These are phyloP conservation scores for Saturnispora kantuleensis DNA, from an alignment of 805 yeast genomes.

Conservation along the genomic window DNA sequence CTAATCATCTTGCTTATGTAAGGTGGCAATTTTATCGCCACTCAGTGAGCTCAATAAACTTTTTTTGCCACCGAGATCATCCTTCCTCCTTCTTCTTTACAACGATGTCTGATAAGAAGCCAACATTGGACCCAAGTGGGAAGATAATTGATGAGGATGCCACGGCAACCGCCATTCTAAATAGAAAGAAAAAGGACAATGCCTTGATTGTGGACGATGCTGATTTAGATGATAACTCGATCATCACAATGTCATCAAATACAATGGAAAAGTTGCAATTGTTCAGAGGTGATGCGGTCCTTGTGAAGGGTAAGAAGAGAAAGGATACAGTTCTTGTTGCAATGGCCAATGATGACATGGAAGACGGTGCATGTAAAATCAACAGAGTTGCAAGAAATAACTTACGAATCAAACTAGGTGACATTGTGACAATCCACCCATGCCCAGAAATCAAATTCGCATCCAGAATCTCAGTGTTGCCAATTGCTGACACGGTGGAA, in stretches of 20 bases:
- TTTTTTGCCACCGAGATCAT: constrained; percentile 5
- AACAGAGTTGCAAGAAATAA: constrained; percentile 96
- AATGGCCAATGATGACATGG: constrained; percentile 91
- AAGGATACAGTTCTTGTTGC: constrained; percentile 95
- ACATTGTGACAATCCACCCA: constrained; percentile 81
- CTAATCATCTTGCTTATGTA: background rate
- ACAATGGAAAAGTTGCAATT: constrained; percentile 92
- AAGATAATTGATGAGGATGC: constrained; percentile 27
- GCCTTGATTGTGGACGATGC: constrained; percentile 94
- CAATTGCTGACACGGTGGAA: constrained; percentile 96
- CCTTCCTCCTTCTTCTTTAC: background rate
- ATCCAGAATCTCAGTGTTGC: constrained; percentile 85
- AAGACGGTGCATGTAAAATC: constrained; percentile 87
- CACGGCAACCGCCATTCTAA: constrained; percentile 94
- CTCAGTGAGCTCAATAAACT: background rate
- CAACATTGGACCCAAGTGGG: constrained; percentile 31
- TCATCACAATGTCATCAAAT: constrained; percentile 86
- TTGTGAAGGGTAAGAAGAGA: constrained; percentile 96
- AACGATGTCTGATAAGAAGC: constrained; percentile 22
- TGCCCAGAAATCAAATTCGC: constrained; percentile 98
- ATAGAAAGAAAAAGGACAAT: constrained; percentile 96
- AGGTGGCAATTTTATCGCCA: constrained; percentile 3
- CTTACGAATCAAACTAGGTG: constrained; percentile 89
- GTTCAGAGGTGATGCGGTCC: constrained; percentile 96
- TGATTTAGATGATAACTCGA: constrained; percentile 92